These are phyloP conservation scores for Talaromyces sp. DNA, from an alignment of 2,329 filamentous ascomycete species.

Conservation along the genomic window DNA sequence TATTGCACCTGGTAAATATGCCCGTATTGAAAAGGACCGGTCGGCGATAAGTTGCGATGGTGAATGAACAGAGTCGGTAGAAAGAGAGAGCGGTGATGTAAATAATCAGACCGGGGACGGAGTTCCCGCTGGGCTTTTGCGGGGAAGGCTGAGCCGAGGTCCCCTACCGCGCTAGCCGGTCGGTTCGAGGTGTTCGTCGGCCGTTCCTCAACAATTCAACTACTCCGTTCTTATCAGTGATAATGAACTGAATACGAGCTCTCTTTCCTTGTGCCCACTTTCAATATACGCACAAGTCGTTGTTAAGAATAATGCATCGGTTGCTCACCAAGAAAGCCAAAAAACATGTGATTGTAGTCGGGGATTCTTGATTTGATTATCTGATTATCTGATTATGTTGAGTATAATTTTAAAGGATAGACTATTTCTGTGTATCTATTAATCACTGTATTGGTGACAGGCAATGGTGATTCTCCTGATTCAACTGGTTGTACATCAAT, in stretches of 20 bases:
- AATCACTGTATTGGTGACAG: no score
- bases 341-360: background rate
- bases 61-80: background rate
- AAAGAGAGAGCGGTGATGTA: background rate
- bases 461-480: no score
- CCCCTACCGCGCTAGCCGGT: background rate
- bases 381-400: no score
- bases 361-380: background rate
- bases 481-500: no score
- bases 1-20: background rate
- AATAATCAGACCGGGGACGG: background rate
- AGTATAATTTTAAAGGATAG: background rate
- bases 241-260: background rate
- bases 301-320: background rate
- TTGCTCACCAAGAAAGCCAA: no score
- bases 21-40: no score
- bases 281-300: background rate
- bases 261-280: background rate
- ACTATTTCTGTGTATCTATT: no score
- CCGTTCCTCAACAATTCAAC: background rate
- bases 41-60: background rate
- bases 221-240: background rate
- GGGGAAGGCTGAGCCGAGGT: constrained; percentile 9
- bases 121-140: background rate
- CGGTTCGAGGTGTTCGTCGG: background rate